A percentile compares a stretch with the other conserved stretches of the same genome.
phyloP scores from a whole-genome alignment of 768 basidiomycete species.

The Dendrothele bispora region DNA sequence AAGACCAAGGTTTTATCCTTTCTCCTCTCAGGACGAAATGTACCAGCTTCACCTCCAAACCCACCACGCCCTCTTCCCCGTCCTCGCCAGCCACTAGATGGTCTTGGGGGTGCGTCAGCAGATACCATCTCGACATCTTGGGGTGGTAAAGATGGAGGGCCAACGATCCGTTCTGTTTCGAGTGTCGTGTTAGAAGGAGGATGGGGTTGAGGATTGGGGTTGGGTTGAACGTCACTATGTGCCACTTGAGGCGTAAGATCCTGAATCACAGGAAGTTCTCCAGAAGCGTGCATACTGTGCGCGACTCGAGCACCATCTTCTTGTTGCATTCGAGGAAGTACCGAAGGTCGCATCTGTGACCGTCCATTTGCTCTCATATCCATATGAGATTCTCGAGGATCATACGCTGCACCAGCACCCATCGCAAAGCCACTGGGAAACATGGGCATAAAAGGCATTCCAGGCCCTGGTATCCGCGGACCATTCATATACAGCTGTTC shows the following conservation, averaged over 20 bases:
- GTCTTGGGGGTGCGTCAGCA: not conserved
- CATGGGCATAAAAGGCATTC: slow-evolving; percentile 71
- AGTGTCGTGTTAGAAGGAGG: slow-evolving; percentile 19
- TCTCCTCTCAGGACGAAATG: slow-evolving; percentile 65
- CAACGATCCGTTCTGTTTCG: slow-evolving; percentile 14
- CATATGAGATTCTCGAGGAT: slow-evolving; percentile 79
- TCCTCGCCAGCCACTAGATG: slow-evolving; percentile 37
- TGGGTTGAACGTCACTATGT: slow-evolving; percentile 29
- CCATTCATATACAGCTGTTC: slow-evolving; percentile 62
- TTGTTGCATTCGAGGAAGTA: slow-evolving; percentile 54
- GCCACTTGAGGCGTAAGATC: slow-evolving; percentile 67
- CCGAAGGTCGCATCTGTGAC: slow-evolving; percentile 51
- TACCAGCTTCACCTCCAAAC: slow-evolving; percentile 66
- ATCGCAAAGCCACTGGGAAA: slow-evolving; percentile 58
- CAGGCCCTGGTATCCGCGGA: slow-evolving; percentile 33
- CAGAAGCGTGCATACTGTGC: slow-evolving; percentile 46
- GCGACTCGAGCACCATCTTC: slow-evolving; percentile 47
- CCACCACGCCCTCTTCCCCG: slow-evolving; percentile 52
- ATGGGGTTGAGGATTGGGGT: slow-evolving; percentile 21
- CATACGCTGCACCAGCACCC: slow-evolving; percentile 53
- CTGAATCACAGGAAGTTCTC: slow-evolving; percentile 82
- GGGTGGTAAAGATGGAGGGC: not conserved
- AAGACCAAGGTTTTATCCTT: slow-evolving; percentile 86
- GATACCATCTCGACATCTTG: not conserved
- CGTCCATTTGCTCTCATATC: slow-evolving; percentile 63